Conservation (phyloP, 2,329 filamentous ascomycete species). For the Penicillium hesseltinei region DNA sequence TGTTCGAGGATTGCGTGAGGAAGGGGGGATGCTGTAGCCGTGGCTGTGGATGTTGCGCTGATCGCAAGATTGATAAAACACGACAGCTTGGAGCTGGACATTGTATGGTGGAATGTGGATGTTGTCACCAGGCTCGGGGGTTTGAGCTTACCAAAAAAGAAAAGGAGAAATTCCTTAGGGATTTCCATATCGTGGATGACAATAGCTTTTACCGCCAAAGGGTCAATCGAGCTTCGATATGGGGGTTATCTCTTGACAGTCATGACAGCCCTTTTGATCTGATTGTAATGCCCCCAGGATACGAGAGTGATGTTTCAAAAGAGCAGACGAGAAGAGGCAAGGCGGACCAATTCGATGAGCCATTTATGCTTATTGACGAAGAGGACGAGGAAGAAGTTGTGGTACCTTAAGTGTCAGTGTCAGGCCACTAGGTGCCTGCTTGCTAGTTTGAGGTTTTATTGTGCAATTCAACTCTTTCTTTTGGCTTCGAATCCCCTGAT, state of each 20-base stretch:
- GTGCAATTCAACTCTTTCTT: neutral
- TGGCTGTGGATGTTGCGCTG: slow-evolving; percentile 1
- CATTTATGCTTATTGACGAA: neutral
- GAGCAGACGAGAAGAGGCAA: neutral
- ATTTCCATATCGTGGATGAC: neutral
- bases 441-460: neutral
- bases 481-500: neutral
- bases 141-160: neutral
- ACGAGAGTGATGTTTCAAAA: neutral
- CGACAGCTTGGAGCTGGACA: slow-evolving; percentile 5
- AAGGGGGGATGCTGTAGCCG: slow-evolving; percentile 4
- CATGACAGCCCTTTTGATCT: neutral
- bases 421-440: neutral
- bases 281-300: neutral
- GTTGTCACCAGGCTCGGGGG: neutral
- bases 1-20: slow-evolving; percentile 3
- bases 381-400: neutral
- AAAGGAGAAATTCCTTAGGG: neutral
- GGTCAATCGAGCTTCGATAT: neutral
- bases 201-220: neutral
- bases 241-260: neutral
- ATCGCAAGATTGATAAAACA: neutral
- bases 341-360: neutral
- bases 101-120: slow-evolving; percentile 5
- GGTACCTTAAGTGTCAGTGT: no score